Base-by-base conservation (phyloP, 352 stramenopile species). In the Pythium dissimile region DNA sequence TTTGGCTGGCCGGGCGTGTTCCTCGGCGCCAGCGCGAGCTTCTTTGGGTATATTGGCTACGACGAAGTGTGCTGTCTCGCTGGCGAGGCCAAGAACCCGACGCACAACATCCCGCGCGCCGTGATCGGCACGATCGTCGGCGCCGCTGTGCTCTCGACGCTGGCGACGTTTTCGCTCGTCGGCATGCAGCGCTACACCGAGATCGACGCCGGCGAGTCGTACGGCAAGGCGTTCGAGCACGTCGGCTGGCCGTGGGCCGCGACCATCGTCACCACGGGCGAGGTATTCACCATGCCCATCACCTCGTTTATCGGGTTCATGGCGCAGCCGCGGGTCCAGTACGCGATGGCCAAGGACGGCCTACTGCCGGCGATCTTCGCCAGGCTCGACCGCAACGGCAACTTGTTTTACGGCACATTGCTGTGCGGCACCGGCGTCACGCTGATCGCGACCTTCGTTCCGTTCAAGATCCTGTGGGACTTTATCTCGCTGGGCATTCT, bases 11-110 rank as follows among this genome's bases (percentile, higher is more conserved):
- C 72, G 0, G 89, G 89, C 1, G 76, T 98, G 7, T 69, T 98
- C 18, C 66, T 92, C 15, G 94, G 95, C 1, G 86, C 91, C 0
- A 96, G 90, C 27, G 89, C 89, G 28, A 97, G 87, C 35, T 99
- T 98, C 62, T 99, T 97, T 67, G 95, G 95, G 3, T 98, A 97
- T 67, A 86, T 99, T 53, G 96, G 96, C 13, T 99, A 97, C 66
- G 84, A 99, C 69, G 95, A 98, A 69, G 87, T 99, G 3, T 98
- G 92, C 67, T 98, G 94, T 50, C 63, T 98, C 13, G 90, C 92
- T 0, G 88, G 80, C 0, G 89, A 97, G 56, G 78, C 88, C 1
- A 94, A 90, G 62, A 75, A 97, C 68, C 87, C 89, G 15, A 79
- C 77, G 3, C 72, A 66, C 24, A 95, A 94, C 58, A 91, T 98